Evolutionary conservation across 768 basidiomycete genomes (phyloP), one percentile per base, ranked within the genome.

Genomic region (Trametes cinnabarina): DNA sequence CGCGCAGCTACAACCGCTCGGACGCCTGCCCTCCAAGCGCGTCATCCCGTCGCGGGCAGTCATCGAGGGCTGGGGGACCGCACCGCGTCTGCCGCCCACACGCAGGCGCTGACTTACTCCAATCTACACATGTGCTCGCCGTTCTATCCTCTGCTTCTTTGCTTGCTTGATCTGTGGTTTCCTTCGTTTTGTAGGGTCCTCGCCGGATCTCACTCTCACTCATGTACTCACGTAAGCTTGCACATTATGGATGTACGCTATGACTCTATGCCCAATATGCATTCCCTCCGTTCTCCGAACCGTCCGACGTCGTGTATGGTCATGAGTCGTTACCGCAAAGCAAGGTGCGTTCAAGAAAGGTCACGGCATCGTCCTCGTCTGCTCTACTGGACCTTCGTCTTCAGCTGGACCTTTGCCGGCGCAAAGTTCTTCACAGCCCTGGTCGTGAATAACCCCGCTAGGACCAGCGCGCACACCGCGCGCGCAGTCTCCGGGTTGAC

Each of bases 391-490:
- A 61, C 55, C 53, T 65, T 62, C 42, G 57, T 56, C 59, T 63
- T 64, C 34, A 49, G 51, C 51, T 51, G 50, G 26, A 34, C 51
- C 48, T 46, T 43, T 20, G 57, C 37, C 40, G 64, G 62, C 15
- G 74, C 73, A 64, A 87, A 88, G 63, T 86, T 90, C 74, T 81
- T 86, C 42, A 82, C 75, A 2, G 89, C 82, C 35, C 92, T 77
- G 30, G 77, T 77, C 1, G 78, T 70, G 63, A 94, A 94, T 39
- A 92, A 63, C 0, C 65, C 74, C 12, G 80, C 76, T 17, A 94
- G 76, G 1, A 93, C 66, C 14, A 86, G 56, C 28, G 88, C 86
- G 69, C 91, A 93, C 19, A 85, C 76, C 7, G 89, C 85, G 12
- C 90, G 76, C 11, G 91, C 92, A 6, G 75, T 77, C 65, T 87